Base-by-base conservation (phyloP, 2,329 filamentous ascomycete species). In the Xylariaceae sp. region DNA sequence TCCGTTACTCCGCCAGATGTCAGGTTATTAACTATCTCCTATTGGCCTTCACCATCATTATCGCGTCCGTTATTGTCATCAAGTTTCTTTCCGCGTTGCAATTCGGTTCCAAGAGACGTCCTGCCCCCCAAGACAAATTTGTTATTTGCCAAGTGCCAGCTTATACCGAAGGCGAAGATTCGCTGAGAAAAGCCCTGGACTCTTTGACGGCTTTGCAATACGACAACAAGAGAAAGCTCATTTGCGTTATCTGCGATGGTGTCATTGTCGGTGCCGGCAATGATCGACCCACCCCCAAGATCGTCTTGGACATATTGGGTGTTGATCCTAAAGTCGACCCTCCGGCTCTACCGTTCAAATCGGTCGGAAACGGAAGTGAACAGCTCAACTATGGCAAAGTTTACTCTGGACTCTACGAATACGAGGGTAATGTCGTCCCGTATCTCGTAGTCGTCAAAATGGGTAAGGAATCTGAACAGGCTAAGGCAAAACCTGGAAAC, bases 341-440 rank as follows among this genome's bases (percentile, higher is more conserved):
- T 47, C 90, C 90, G 17, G 89, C 93, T 1, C 73, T 98, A 24
- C 87, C 90, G 1, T 97, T 97, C 79, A 91, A 90, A 67, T 94
- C 89, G 3, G 83, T 98, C 43, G 93, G 93, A 38, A 74, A 83
- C 37, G 89, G 90, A 53, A 89, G 81, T 57, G 87, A 95, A 47
- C 91, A 97, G 63, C 83, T 97, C 51, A 98, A 98, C 67, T 97
- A 95, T 59, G 93, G 90, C 60, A 98, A 98, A 63, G 90, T 98
- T 13, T 98, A 97, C 66, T 97, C 91, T 37, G 93, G 93, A 59
- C 78, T 98, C 2, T 98, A 98, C 65, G 93, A 98, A 63, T 96
- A 82, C 47, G 90, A 98, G 72, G 93, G 91, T 66, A 95, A 96
- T 54, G 90, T 98, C 3, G 93, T 98, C 9, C 93, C 93, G 0